Evolutionary conservation across 164 flowering plant species (phyloP).

Genomic region (Piper longum): DNA sequence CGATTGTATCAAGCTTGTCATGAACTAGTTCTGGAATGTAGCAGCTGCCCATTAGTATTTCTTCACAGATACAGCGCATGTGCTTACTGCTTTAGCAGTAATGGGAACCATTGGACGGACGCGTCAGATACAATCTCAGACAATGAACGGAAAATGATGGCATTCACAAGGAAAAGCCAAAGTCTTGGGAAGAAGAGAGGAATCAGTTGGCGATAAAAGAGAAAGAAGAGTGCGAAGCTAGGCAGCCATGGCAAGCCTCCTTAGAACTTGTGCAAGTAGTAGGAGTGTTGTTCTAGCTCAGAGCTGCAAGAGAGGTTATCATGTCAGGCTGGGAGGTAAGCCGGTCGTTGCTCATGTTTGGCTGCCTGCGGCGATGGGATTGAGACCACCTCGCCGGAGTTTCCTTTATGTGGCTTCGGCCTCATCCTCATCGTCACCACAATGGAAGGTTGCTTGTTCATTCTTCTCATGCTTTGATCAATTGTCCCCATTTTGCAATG

Average conservation of each 20-base stretch:
- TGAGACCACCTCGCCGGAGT: not conserved
- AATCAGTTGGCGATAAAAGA: not conserved
- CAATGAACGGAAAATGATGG: not conserved
- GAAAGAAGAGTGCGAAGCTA: not conserved
- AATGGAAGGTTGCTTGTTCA: not conserved
- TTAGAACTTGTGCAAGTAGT: not conserved
- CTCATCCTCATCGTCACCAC: not conserved
- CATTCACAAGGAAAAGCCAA: not conserved
- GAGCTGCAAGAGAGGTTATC: not conserved
- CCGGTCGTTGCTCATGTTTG: not conserved
- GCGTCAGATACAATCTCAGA: too few relatives aligned
- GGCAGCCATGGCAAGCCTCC: not conserved
- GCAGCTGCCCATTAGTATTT: too few relatives aligned
- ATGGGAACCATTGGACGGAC: too few relatives aligned
- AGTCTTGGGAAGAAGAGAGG: not conserved
- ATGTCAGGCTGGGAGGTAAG: not conserved
- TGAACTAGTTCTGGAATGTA: too few relatives aligned
- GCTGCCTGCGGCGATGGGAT: not conserved
- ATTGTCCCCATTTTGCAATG: not conserved
- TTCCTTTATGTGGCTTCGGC: not conserved
- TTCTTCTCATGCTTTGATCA: not conserved
- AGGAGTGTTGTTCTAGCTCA: not conserved
- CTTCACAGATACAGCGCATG: too few relatives aligned
- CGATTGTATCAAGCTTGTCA: too few relatives aligned
- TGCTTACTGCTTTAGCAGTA: too few relatives aligned